Evolutionary conservation across 768 basidiomycete genomes (phyloP), one percentile per base, ranked within the genome.

Genomic region (Suillus variegatus): DNA sequence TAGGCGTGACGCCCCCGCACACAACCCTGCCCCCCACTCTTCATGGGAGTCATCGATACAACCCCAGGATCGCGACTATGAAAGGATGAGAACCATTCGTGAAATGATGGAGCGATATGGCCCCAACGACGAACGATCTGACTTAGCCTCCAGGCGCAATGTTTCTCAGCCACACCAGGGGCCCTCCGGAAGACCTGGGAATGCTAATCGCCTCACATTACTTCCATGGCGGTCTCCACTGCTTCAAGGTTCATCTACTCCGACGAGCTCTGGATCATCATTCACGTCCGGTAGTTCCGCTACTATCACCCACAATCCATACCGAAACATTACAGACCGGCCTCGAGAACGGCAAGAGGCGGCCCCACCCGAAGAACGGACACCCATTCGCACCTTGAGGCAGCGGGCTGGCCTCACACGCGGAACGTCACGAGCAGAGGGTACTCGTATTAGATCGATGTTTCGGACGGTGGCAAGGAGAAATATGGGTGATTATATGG

Each of bases 401-500:
- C 61, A 58, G 32, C 61, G 61, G 10, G 61, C 44, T 51, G 61
- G 38, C 7, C 61, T 62, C 1, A 13, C 58, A 40, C 61, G 61
- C n/a, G 54, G 61, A 28, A 40, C 55, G 8, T 35, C 61, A 12
- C 35, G 54, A 22, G 58, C 61, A 10, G 54, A 62, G 6, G 25
- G 35, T 12, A 58, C 61, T 60, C 54, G 49, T 8, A 62, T 58
- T 32, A 32, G 54, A 28, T 62, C 61, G 13, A 55, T 62, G 49
- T 51, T 62, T 22, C 35, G 58, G 18, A 66, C 67, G 49, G 68
- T 71, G 0, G 67, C 68, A 52, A 55, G 75, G 56, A 54, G 76
- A 35, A 77, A 74, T 41, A 32, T 74, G 2, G 82, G 83, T 3
- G 84, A 84, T 69, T 85, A 81, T 25, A 74, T 92, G 75, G 89